Conservation (phyloP, 148 eudicot genomes). For the Nepenthes gracilis region DNA sequence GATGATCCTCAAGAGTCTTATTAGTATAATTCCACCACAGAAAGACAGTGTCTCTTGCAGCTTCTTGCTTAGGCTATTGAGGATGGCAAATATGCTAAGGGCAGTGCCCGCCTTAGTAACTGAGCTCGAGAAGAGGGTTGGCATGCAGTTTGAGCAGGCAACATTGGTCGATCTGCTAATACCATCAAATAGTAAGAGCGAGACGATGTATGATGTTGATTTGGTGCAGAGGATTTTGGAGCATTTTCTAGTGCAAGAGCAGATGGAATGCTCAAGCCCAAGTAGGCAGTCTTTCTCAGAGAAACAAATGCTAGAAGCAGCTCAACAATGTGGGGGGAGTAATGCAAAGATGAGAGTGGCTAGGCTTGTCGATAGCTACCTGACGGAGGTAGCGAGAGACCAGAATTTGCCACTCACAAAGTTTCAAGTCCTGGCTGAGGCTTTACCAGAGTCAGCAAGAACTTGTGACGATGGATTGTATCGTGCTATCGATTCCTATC, state of each 20-base stretch:
- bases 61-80: slow-evolving; percentile 47
- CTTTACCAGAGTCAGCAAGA: slow-evolving; percentile 48
- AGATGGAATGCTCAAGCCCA: neutral
- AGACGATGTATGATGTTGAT: slow-evolving; percentile 43
- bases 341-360: neutral
- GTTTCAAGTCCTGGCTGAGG: slow-evolving; percentile 52
- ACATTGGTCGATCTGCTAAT: slow-evolving; percentile 47
- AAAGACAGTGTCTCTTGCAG: slow-evolving; percentile 56
- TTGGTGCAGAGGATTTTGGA: slow-evolving; percentile 54
- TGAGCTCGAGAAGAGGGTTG: slow-evolving; percentile 66
- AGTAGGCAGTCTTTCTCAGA: neutral
- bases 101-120: slow-evolving; percentile 56
- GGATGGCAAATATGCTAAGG: slow-evolving; percentile 41
- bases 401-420: slow-evolving; percentile 38
- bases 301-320: neutral
- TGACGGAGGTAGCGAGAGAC: slow-evolving; percentile 56
- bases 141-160: slow-evolving; percentile 51
- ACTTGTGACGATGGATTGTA: slow-evolving; percentile 61
- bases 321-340: neutral
- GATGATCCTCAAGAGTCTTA: slow-evolving; percentile 50
- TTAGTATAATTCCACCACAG: slow-evolving; percentile 58
- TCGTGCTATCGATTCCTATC: slow-evolving; percentile 62
- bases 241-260: slow-evolving; percentile 52
- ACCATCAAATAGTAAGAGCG: slow-evolving; percentile 28
- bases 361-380: slow-evolving; percentile 36